A percentile compares a stretch with the other conserved stretches of the same genome.
Evolutionary conservation across 1,284 basidiomycete species (phyloP).

Genomic region (Kalmanozyma brasiliensis): DNA sequence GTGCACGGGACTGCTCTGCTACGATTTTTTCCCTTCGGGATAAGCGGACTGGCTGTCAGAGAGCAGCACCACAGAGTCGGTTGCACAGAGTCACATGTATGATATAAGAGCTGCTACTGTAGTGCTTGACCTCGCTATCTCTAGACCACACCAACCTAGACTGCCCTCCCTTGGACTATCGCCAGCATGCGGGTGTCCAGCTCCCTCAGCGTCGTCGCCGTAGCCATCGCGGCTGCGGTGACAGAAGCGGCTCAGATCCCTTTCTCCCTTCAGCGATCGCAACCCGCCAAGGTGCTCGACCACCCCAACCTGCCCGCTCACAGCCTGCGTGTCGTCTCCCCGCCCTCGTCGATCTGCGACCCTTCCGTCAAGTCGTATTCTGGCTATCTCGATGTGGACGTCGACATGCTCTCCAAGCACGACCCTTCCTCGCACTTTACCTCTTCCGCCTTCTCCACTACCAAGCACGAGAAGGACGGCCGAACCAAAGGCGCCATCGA

Average conservation of each 20-base stretch:
- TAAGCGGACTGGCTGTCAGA: constrained; percentile 13
- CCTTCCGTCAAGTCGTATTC: constrained; percentile 52
- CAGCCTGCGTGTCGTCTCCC: constrained; percentile 56
- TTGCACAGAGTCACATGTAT: no score
- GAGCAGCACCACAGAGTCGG: no score
- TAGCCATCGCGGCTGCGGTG: constrained; percentile 15
- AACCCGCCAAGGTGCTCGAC: constrained; percentile 18
- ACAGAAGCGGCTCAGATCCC: constrained; percentile 41
- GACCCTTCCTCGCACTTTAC: constrained; percentile 8
- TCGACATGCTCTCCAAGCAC: constrained; percentile 56
- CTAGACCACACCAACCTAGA: neutral
- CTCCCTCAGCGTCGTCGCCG: constrained; percentile 6
- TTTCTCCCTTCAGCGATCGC: constrained; percentile 19
- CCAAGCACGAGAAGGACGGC: constrained; percentile 33
- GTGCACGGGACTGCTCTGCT: constrained; percentile 1
- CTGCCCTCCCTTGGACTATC: neutral
- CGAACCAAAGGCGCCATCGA: constrained; percentile 57
- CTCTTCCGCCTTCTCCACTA: constrained; percentile 2
- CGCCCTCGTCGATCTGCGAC: constrained; percentile 58
- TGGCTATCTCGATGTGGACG: constrained; percentile 66
- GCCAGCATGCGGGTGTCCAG: constrained; percentile 18
- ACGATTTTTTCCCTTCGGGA: constrained; percentile 5
- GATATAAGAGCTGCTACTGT: no score
- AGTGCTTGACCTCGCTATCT: neutral
- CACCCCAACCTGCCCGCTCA: constrained; percentile 65